A percentile compares a stretch with the other conserved stretches of the same genome.
These are phyloP conservation scores for Calonectria pseudoturangicola DNA, from an alignment of 2,329 filamentous ascomycete species.

Conservation along the genomic window DNA sequence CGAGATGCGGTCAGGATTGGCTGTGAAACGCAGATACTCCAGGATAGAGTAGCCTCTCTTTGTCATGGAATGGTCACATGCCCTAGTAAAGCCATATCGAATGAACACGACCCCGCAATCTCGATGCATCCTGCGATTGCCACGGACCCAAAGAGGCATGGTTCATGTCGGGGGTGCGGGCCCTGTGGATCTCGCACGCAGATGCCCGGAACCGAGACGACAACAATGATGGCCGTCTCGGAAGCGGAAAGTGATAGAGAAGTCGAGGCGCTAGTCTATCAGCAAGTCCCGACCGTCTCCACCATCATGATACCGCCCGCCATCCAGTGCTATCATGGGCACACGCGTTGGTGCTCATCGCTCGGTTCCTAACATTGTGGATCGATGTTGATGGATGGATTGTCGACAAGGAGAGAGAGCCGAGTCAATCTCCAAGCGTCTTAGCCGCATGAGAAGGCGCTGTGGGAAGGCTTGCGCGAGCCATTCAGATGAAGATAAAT, in stretches of 20 bases:
- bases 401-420: neutral
- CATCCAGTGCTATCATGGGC: slow-evolving; percentile 17
- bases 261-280: slow-evolving; percentile 13
- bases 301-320: slow-evolving; percentile 27
- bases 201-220: slow-evolving; percentile 26
- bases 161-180: slow-evolving; percentile 7
- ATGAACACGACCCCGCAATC: slow-evolving; percentile 8
- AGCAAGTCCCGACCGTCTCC: slow-evolving; percentile 16
- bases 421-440: slow-evolving; percentile 2
- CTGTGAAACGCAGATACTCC: neutral
- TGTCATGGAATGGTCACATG: slow-evolving; percentile 22
- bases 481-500: slow-evolving; percentile 30
- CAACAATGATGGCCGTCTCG: neutral
- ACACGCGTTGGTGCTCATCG: neutral
- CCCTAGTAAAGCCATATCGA: neutral
- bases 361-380: slow-evolving; percentile 33
- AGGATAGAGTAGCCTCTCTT: neutral
- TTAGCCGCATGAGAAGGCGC: slow-evolving; percentile 16
- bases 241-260: slow-evolving; percentile 26
- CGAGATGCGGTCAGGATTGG: slow-evolving; percentile 2
- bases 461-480: slow-evolving; percentile 1
- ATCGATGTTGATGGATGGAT: neutral
- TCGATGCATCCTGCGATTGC: neutral
- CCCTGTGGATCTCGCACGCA: slow-evolving; percentile 18
- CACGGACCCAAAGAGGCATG: neutral